A percentile compares a stretch with the other conserved stretches of the same genome.
Conservation (phyloP, 2,329 filamentous ascomycete species). For the Coleophoma crateriformis region DNA sequence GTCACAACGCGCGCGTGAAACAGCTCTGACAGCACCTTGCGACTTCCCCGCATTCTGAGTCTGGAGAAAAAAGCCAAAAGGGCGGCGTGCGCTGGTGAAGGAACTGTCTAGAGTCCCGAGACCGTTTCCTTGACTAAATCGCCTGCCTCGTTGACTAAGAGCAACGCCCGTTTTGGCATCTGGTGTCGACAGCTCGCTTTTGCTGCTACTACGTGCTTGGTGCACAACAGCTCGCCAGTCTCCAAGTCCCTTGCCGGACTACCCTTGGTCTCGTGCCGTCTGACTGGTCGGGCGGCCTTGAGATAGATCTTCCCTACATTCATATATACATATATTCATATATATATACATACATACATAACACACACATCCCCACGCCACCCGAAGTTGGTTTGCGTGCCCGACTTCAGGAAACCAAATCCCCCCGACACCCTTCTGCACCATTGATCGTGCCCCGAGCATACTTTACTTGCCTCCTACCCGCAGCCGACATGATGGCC, state of each 20-base stretch:
- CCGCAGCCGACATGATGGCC: conserved; percentile 6
- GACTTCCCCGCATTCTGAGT: conserved; percentile 1
- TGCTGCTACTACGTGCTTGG: no score
- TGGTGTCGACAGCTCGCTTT: background rate
- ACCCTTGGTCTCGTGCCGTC: no score
- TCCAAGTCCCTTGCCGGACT: background rate
- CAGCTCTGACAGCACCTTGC: background rate
- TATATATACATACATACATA: no score
- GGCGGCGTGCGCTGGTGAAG: background rate
- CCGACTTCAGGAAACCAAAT: no score
- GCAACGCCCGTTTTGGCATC: conserved; percentile 1
- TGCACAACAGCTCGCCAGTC: background rate
- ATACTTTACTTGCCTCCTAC: background rate
- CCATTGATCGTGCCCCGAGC: background rate
- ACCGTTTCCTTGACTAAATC: conserved; percentile 15
- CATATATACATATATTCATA: no score
- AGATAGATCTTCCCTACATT: background rate
- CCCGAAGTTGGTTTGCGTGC: background rate
- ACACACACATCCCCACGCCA: background rate
- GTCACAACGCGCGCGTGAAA: background rate
- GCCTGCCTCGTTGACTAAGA: conserved; percentile 14
- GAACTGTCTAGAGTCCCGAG: no score
- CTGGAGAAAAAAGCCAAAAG: background rate
- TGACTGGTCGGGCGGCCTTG: no score
- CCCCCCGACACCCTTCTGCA: background rate